Percentiles rank a stretch among this genome's conserved stretches.
Conservation (phyloP, 257 asterid genomes). For the Scutellaria baicalensis region DNA sequence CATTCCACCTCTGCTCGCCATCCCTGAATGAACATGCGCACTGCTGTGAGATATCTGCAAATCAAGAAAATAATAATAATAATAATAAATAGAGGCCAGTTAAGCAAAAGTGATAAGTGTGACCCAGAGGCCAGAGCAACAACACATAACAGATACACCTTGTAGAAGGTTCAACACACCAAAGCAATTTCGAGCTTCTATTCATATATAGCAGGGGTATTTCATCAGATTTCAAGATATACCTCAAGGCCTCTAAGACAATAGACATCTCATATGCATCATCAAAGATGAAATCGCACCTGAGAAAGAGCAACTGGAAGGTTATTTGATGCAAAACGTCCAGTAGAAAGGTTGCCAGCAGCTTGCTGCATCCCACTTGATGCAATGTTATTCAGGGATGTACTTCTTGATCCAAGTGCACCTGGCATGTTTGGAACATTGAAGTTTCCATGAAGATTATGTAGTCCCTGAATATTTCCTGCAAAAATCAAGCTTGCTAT, state of each 20-base stretch:
- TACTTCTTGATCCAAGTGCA: conserved; percentile 79
- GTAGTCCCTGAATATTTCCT: conserved; percentile 94
- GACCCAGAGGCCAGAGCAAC: conserved; percentile 10
- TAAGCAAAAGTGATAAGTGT: neutral
- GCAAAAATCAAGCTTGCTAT: conserved; percentile 22
- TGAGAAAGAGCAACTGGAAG: conserved; percentile 82
- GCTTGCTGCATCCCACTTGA: conserved; percentile 90
- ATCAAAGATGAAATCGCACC: conserved; percentile 35
- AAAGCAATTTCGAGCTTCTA: neutral
- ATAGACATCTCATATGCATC: conserved; percentile 5
- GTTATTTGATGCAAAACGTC: conserved; percentile 85
- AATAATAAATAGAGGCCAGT: neutral
- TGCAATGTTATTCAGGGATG: conserved; percentile 70
- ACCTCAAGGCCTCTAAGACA: neutral
- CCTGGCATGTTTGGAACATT: conserved; percentile 87
- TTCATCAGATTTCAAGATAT: neutral
- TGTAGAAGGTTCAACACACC: conserved; percentile 8
- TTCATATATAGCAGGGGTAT: neutral
- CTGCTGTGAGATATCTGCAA: conserved; percentile 84
- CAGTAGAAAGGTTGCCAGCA: conserved; percentile 67
- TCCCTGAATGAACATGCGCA: conserved; percentile 86
- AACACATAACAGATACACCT: conserved; percentile 1
- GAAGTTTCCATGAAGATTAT: conserved; percentile 79
- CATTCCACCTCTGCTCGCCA: conserved; percentile 79
- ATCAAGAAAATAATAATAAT: conserved; percentile 1